Evolutionary conservation across 148 eudicot genomes (phyloP).

Genomic region (Cornus controversa): DNA sequence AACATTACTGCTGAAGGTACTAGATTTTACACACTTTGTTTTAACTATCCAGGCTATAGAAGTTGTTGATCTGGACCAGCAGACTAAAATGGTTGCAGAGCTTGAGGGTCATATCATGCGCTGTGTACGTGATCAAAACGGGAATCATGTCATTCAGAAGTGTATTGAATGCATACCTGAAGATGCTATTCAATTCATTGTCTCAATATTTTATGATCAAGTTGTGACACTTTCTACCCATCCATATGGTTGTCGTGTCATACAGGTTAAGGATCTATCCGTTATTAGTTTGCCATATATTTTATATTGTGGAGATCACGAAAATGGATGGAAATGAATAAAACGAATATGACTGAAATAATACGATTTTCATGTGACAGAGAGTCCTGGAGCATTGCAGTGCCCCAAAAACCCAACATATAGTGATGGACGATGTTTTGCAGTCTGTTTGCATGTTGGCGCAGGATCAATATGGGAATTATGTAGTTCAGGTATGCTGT

Average conservation of each 20-base stretch:
- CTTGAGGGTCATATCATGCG: conserved; percentile 88
- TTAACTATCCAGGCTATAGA: conserved; percentile 62
- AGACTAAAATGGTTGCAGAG: conserved; percentile 74
- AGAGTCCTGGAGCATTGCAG: conserved; percentile 90
- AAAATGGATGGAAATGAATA: background rate
- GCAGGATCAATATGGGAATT: conserved; percentile 84
- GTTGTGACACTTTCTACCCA: conserved; percentile 79
- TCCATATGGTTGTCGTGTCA: conserved; percentile 97
- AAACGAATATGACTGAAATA: background rate
- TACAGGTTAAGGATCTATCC: conserved; percentile 42
- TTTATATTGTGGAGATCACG: background rate
- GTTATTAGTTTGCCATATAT: background rate
- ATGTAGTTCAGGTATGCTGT: conserved; percentile 73
- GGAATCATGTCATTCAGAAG: conserved; percentile 91
- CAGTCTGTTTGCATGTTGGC: conserved; percentile 70
- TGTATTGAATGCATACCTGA: conserved; percentile 89
- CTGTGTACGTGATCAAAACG: conserved; percentile 94
- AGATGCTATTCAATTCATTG: conserved; percentile 69
- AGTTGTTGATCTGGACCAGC: conserved; percentile 82
- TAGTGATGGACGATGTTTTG: conserved; percentile 84
- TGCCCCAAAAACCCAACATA: conserved; percentile 57
- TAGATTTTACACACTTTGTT: background rate
- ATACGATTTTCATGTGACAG: conserved; percentile 39
- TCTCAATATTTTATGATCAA: conserved; percentile 75
- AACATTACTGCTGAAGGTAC: background rate